Base-by-base conservation (phyloP, 108 stramenopile genomes). In the Pseudonitzschia delicatissima region DNA sequence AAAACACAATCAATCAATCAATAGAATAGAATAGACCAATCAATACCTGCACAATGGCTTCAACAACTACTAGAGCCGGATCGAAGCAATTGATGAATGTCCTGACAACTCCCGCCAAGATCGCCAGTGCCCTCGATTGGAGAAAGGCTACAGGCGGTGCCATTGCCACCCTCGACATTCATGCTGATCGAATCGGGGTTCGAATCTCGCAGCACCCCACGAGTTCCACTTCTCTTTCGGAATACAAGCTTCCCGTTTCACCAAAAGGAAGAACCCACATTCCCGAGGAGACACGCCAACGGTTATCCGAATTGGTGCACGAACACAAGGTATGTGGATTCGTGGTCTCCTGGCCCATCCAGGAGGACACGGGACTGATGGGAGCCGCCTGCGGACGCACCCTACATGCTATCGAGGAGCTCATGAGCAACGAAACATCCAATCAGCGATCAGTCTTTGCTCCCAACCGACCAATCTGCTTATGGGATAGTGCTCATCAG, bases 311-410 rank as follows among this genome's bases (percentile, higher is more conserved):
- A 8, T 15, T 81, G 12, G 66, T 72, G 7, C 32, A 69, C 42
- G 48, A 68, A 1, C 20, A 75, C 51, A 57, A 69, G 8, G 74
- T 82, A 0, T 82, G 77, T 42, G 81, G 77, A 23, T 48, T 82
- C 12, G 73, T 82, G 27, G 74, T 82, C 7, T 49, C 59, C 0
- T 82, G 81, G 81, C 81, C 81, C 21, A 0, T 76, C 0, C 71
- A 69, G 36, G 29, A 18, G 9, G 78, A 73, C 27, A 68, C 68
- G 13, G 66, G 61, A 25, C 53, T 55, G 34, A 68, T 68, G 74
- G 80, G 70, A n/a, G 69, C 66, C 21, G 17, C 76, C 32, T 71
- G 72, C 57, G 78, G 76, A 25, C 62, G 66, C 23, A 73, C 68
- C n/a, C 62, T 80, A 48, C 44, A 66, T 37, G 61, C 73, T 27